A percentile compares a stretch with the other conserved stretches of the same genome.
These are phyloP conservation scores for Penicillium decumbens DNA, from an alignment of 2,329 filamentous ascomycete genomes.

Conservation along the genomic window DNA sequence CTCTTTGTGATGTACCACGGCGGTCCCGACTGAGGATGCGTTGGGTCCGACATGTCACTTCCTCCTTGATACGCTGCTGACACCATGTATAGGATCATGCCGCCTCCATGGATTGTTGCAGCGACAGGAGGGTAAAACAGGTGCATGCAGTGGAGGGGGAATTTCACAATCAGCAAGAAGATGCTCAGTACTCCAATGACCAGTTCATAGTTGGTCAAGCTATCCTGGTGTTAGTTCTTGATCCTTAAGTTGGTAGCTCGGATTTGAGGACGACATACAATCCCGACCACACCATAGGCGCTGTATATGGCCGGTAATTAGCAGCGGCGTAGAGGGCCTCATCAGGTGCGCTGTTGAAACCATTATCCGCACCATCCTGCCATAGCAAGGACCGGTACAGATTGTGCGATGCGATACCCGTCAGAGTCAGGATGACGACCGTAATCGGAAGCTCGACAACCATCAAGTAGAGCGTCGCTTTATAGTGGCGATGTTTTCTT, in stretches of 20 bases:
- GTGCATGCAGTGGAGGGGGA: constrained; percentile 53
- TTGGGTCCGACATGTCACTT: constrained; percentile 55
- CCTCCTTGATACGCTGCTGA: constrained; percentile 54
- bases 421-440: constrained; percentile 55
- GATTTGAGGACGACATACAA: constrained; percentile 46
- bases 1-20: constrained; percentile 63
- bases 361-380: constrained; percentile 57
- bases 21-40: constrained; percentile 50
- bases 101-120: constrained; percentile 48
- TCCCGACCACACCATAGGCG: constrained; percentile 56
- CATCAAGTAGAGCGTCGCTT: constrained; percentile 51
- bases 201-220: constrained; percentile 58
- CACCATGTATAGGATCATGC: constrained; percentile 53
- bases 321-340: constrained; percentile 55
- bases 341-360: constrained; percentile 59
- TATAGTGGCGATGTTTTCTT: constrained; percentile 52
- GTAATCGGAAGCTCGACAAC: constrained; percentile 54
- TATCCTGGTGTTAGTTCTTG: constrained; percentile 29
- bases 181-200: constrained; percentile 57
- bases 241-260: not conserved
- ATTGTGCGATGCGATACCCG: constrained; percentile 59
- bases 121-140: constrained; percentile 55
- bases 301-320: constrained; percentile 53
- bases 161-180: constrained; percentile 58
- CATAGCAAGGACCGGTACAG: constrained; percentile 58